Conservation (phyloP, 495 filamentous ascomycete genomes). For the Staphylotrichum longicolle region DNA sequence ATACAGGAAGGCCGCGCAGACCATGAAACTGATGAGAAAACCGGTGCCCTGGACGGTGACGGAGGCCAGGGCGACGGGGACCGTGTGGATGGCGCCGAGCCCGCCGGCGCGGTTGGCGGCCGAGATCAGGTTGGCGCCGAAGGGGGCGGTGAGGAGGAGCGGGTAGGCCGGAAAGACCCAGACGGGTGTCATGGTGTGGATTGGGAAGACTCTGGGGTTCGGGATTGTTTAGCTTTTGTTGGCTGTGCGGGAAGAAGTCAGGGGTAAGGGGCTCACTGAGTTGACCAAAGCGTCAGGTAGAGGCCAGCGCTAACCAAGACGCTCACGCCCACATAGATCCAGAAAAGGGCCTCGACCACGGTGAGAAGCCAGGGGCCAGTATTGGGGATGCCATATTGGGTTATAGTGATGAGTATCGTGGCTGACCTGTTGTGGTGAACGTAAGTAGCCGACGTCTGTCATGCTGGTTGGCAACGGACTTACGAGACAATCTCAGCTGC, state of each 20-base stretch:
- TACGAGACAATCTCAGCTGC: slow-evolving; percentile 17
- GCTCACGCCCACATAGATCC: slow-evolving; percentile 67
- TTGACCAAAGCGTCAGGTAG: slow-evolving; percentile 69
- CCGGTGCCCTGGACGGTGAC: slow-evolving; percentile 77
- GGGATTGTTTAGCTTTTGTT: neutral
- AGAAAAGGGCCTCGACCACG: slow-evolving; percentile 65
- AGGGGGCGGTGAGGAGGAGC: slow-evolving; percentile 73
- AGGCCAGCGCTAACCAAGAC: slow-evolving; percentile 63
- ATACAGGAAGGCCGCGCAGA: slow-evolving; percentile 82
- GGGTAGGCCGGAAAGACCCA: slow-evolving; percentile 94
- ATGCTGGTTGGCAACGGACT: neutral
- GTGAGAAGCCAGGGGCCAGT: slow-evolving; percentile 66
- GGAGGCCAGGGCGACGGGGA: slow-evolving; percentile 68
- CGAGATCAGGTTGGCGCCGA: slow-evolving; percentile 64
- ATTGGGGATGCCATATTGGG: slow-evolving; percentile 69
- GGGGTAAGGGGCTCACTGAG: slow-evolving; percentile 39
- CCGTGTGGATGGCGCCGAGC: slow-evolving; percentile 45
- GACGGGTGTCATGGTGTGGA: slow-evolving; percentile 83
- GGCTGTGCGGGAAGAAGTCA: neutral
- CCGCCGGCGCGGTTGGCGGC: slow-evolving; percentile 36
- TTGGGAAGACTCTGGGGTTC: slow-evolving; percentile 59
- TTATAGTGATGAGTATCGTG: slow-evolving; percentile 75
- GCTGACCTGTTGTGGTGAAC: slow-evolving; percentile 52
- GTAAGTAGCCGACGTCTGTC: neutral
- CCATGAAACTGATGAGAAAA: slow-evolving; percentile 81